Conservation (phyloP, 148 eudicot species). For the Chenopodium album region DNA sequence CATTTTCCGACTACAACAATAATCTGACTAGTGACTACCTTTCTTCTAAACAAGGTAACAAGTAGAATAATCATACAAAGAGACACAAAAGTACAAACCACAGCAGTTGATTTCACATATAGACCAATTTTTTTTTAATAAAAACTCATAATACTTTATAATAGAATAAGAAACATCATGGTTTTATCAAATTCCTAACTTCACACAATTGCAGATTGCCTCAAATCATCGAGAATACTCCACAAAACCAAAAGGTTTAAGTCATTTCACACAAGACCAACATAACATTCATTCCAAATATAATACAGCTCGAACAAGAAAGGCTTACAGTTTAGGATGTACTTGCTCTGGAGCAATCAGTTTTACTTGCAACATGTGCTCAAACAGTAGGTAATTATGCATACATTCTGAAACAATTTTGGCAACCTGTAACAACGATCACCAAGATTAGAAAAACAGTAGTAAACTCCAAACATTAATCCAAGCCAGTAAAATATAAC, state of each 20-base stretch:
- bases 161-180: too few relatives aligned
- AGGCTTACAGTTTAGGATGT: conserved; percentile 76
- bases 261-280: background rate
- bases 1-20: too few relatives aligned
- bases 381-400: conserved; percentile 89
- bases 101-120: background rate
- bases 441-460: background rate
- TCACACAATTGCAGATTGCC: background rate
- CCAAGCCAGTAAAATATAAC: background rate
- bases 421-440: conserved; percentile 61
- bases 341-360: conserved; percentile 69
- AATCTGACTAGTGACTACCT: too few relatives aligned
- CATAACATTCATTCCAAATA: background rate
- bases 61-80: too few relatives aligned
- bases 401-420: conserved; percentile 85
- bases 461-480: background rate
- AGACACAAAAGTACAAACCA: background rate
- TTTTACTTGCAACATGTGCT: conserved; percentile 83
- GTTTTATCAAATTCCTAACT: background rate
- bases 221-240: background rate
- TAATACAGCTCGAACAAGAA: background rate
- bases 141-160: too few relatives aligned
- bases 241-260: background rate
- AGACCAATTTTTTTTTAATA: background rate
- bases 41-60: too few relatives aligned